A percentile compares a stretch with the other conserved stretches of the same genome.
Evolutionary conservation across 176 grass and related monocot genomes (phyloP).

Genomic region (Aegilops longissima): DNA sequence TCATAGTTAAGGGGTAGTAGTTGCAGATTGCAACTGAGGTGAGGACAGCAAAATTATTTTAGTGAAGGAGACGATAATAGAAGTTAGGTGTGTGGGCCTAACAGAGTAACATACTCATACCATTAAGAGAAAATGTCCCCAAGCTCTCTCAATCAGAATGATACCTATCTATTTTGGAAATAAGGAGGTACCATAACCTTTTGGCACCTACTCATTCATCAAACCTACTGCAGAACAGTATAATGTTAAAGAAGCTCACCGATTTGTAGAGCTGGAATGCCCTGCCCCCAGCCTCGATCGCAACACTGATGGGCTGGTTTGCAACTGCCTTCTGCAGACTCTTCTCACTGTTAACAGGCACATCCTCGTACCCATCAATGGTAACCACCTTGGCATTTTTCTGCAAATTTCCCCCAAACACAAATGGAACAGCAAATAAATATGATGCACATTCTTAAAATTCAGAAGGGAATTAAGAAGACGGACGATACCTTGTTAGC

Average conservation of each 20-base stretch:
- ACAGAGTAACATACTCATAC: neutral
- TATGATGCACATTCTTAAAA: neutral
- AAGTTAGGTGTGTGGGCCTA: constrained; percentile 7
- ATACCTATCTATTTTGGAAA: neutral
- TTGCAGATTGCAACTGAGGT: constrained; percentile 7
- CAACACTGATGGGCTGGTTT: constrained; percentile 74
- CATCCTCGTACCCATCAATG: constrained; percentile 78
- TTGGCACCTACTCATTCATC: neutral
- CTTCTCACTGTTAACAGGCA: constrained; percentile 51
- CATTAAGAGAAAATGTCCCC: neutral
- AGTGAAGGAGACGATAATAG: neutral
- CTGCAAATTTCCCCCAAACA: constrained; percentile 29
- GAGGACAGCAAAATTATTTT: neutral
- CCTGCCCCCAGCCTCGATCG: constrained; percentile 71
- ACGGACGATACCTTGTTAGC: constrained; percentile 45
- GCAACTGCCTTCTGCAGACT: constrained; percentile 78
- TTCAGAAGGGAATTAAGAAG: neutral
- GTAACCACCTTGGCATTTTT: constrained; percentile 82
- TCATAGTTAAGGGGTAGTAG: neutral
- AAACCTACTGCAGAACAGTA: neutral
- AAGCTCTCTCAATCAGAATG: neutral
- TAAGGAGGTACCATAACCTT: neutral
- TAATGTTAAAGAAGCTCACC: constrained; percentile 37
- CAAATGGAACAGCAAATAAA: neutral
- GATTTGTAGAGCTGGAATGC: constrained; percentile 74